These are phyloP conservation scores for Ophiocordyceps camponoti-saundersi DNA, from an alignment of 2,329 filamentous ascomycete species.

Conservation along the genomic window DNA sequence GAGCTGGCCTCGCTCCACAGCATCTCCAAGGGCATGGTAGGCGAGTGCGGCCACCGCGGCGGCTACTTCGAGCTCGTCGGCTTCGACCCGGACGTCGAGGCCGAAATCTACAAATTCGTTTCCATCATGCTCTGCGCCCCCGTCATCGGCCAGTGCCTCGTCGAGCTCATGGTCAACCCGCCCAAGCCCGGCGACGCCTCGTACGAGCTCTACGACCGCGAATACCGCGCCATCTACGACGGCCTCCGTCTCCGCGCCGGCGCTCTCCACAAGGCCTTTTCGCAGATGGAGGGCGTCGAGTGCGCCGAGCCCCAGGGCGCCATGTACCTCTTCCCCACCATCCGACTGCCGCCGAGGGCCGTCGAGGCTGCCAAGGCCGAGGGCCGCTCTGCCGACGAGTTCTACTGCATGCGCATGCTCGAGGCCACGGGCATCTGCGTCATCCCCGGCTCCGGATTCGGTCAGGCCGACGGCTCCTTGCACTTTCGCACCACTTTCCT, in stretches of 20 bases:
- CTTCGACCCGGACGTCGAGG: slow-evolving; percentile 71
- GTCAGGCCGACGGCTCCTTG: slow-evolving; percentile 76
- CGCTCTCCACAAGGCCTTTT: slow-evolving; percentile 80
- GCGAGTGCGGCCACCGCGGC: slow-evolving; percentile 93
- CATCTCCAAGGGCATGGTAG: slow-evolving; percentile 95
- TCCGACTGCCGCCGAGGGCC: slow-evolving; percentile 62
- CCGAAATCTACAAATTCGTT: slow-evolving; percentile 96
- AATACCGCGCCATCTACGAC: slow-evolving; percentile 69
- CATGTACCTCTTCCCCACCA: slow-evolving; percentile 98
- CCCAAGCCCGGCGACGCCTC: slow-evolving; percentile 70
- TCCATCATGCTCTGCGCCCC: slow-evolving; percentile 93
- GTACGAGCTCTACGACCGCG: slow-evolving; percentile 64
- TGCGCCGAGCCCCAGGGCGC: slow-evolving; percentile 80
- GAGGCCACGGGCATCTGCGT: slow-evolving; percentile 92
- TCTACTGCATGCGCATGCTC: slow-evolving; percentile 81
- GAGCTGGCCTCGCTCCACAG: slow-evolving; percentile 89
- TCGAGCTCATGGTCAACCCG: slow-evolving; percentile 97
- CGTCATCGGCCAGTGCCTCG: slow-evolving; percentile 87
- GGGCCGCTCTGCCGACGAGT: slow-evolving; percentile 68
- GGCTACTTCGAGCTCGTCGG: slow-evolving; percentile 94
- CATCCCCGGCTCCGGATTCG: slow-evolving; percentile 83
- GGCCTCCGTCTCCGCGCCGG: slow-evolving; percentile 64
- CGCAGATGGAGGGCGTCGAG: slow-evolving; percentile 88
- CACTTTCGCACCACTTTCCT: slow-evolving; percentile 97
- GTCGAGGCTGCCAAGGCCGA: slow-evolving; percentile 58